phyloP scores from a whole-genome alignment of 75 land plant genomes.

The Picea sitchensis region DNA sequence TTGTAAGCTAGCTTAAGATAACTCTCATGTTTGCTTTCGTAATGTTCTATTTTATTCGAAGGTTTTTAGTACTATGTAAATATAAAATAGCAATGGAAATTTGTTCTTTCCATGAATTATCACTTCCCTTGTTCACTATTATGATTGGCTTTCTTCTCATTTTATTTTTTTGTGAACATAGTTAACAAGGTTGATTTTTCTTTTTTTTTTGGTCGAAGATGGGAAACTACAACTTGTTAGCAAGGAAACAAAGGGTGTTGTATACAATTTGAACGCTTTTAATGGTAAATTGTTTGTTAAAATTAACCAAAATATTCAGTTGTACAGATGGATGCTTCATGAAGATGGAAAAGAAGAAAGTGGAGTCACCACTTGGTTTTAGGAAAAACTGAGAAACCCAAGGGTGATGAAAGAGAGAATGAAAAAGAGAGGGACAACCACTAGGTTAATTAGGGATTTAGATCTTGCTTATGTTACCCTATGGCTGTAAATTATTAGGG shows the following conservation, averaged over 20 bases:
- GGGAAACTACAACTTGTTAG: slow-evolving; percentile 61
- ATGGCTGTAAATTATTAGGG: too few relatives aligned
- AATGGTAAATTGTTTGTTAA: slow-evolving; percentile 96
- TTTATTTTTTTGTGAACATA: slow-evolving; percentile 35
- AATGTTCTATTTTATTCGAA: neutral
- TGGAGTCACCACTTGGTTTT: slow-evolving; percentile 24
- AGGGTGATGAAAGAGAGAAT: too few relatives aligned
- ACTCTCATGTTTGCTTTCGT: neutral
- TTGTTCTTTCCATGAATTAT: neutral
- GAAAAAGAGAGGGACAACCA: too few relatives aligned
- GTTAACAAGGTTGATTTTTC: slow-evolving; percentile 43
- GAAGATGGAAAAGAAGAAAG: slow-evolving; percentile 65
- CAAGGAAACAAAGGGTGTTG: slow-evolving; percentile 98
- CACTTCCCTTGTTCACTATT: neutral
- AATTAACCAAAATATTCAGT: slow-evolving; percentile 94
- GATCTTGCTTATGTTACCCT: too few relatives aligned
- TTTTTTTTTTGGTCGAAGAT: slow-evolving; percentile 63
- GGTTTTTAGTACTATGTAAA: neutral
- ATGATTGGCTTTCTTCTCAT: neutral
- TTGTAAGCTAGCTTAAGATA: too few relatives aligned
- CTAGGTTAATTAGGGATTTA: too few relatives aligned
- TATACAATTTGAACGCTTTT: slow-evolving; percentile 92
- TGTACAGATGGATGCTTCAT: slow-evolving; percentile 97
- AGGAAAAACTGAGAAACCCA: too few relatives aligned
- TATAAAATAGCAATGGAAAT: neutral